Conservation (phyloP, 2,329 filamentous ascomycete genomes). For the Aspergillus alliaceus region DNA sequence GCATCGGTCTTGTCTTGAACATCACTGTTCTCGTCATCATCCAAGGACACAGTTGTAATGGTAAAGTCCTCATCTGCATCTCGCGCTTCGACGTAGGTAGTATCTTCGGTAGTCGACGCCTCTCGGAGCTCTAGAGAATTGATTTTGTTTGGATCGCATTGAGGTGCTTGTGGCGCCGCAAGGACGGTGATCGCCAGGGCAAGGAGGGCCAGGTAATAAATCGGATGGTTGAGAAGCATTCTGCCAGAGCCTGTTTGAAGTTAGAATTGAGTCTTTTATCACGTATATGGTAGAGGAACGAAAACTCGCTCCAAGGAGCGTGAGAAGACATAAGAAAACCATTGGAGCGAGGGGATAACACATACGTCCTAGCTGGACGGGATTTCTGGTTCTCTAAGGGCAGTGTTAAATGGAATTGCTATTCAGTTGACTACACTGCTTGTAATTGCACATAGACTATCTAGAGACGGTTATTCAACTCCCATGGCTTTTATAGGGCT, state of each 20-base stretch:
- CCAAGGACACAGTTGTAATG: neutral
- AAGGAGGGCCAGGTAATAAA: neutral
- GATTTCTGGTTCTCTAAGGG: no score
- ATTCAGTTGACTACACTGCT: no score
- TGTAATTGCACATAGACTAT: no score
- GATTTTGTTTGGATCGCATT: neutral
- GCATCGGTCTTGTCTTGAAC: neutral
- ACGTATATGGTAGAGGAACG: no score
- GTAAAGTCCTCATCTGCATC: neutral
- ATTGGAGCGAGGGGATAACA: no score
- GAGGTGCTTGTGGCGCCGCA: neutral
- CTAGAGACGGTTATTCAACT: no score
- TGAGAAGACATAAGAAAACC: no score
- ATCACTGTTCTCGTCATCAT: neutral
- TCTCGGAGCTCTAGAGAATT: neutral
- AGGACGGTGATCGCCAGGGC: neutral
- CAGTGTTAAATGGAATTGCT: no score
- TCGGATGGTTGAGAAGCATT: neutral
- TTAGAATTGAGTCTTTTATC: neutral
- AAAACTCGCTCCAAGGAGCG: no score
- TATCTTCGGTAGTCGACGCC: neutral
- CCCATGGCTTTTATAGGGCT: no score
- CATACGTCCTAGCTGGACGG: no score
- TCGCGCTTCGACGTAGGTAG: neutral
- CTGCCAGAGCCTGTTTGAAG: neutral